Conservation (phyloP, 2,329 filamentous ascomycete genomes). For the Ophiostoma himal-ulmi region DNA sequence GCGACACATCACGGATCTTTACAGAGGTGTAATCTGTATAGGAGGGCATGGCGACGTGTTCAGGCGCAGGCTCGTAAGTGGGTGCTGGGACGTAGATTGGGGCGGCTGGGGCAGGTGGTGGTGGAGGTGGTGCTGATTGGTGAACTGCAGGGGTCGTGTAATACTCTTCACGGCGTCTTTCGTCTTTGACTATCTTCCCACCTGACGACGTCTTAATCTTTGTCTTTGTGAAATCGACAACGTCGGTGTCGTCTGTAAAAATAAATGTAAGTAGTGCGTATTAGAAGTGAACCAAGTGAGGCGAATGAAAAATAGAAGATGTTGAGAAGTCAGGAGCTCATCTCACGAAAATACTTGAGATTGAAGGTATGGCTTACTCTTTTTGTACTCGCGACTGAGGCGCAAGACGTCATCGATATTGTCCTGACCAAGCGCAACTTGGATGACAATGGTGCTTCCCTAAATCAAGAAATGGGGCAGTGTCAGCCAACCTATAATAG, state of each 20-base stretch:
- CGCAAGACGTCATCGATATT: constrained; percentile 88
- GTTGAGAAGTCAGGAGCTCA: background rate
- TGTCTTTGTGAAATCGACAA: constrained; percentile 22
- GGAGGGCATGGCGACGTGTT: background rate
- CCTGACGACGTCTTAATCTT: constrained; percentile 28
- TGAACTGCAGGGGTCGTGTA: constrained; percentile 32
- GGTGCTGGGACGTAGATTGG: constrained; percentile 15
- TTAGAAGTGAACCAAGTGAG: background rate
- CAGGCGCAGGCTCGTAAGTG: background rate
- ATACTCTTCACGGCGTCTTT: constrained; percentile 39
- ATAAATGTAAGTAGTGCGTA: background rate
- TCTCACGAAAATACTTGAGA: background rate
- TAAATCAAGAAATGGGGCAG: constrained; percentile 33
- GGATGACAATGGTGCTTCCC: constrained; percentile 75
- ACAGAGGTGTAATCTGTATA: constrained; percentile 37
- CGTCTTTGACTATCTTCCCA: constrained; percentile 44
- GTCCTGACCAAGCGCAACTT: constrained; percentile 77
- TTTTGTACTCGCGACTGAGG: constrained; percentile 70
- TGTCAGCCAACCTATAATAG: background rate
- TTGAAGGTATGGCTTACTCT: constrained; percentile 37
- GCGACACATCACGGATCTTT: constrained; percentile 45
- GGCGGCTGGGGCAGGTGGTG: background rate
- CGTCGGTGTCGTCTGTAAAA: constrained; percentile 12
- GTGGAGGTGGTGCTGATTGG: constrained; percentile 19
- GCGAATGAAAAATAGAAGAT: constrained; percentile 13